phyloP scores from a whole-genome alignment of 2,329 filamentous ascomycete species.

The Trichoderma citrinoviride region DNA sequence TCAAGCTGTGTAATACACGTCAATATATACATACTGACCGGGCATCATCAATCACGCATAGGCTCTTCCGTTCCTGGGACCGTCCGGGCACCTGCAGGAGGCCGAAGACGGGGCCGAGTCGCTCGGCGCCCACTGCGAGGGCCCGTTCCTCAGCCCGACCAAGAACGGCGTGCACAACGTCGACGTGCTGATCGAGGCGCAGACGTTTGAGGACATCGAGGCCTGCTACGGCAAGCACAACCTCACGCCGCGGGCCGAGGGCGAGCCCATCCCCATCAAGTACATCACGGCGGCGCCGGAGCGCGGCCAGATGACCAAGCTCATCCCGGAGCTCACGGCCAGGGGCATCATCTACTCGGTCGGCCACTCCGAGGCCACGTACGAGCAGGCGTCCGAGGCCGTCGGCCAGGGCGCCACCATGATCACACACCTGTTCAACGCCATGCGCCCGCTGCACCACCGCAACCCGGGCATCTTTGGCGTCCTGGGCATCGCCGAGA shows the following conservation, averaged over 20 bases:
- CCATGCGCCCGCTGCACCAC: slow-evolving; percentile 87
- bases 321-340: slow-evolving; percentile 65
- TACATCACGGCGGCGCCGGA: slow-evolving; percentile 89
- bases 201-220: slow-evolving; percentile 63
- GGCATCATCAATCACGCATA: slow-evolving; percentile 35
- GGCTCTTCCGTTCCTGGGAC: slow-evolving; percentile 73
- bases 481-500: slow-evolving; percentile 67
- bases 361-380: slow-evolving; percentile 84
- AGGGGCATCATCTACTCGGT: slow-evolving; percentile 74
- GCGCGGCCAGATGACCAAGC: slow-evolving; percentile 63
- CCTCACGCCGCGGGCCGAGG: slow-evolving; percentile 44
- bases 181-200: slow-evolving; percentile 64
- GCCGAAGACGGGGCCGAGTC: slow-evolving; percentile 76
- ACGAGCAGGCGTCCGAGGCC: slow-evolving; percentile 72
- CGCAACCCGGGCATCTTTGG: slow-evolving; percentile 90
- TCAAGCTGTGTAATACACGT: not conserved
- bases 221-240: slow-evolving; percentile 72
- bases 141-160: slow-evolving; percentile 77
- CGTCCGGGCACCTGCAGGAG: slow-evolving; percentile 59
- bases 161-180: slow-evolving; percentile 86
- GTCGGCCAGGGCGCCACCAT: slow-evolving; percentile 76
- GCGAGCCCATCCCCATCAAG: slow-evolving; percentile 54
- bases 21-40: not conserved
- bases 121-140: slow-evolving; percentile 86
- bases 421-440: slow-evolving; percentile 94